Conservation (phyloP, 108 stramenopile species). For the Nitzschia palea region DNA sequence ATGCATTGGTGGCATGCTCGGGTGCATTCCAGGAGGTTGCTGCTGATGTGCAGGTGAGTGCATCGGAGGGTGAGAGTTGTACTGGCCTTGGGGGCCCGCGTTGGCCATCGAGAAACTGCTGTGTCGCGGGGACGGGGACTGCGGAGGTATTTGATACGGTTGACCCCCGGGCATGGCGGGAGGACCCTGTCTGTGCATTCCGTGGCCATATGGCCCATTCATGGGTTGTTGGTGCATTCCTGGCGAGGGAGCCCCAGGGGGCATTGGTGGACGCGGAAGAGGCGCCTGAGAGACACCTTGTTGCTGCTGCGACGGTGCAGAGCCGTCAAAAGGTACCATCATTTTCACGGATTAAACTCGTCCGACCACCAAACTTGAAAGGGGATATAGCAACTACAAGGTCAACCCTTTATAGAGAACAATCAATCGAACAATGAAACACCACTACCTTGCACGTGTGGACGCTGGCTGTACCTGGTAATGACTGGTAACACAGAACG, state of each 20-base stretch:
- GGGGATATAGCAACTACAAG: not conserved
- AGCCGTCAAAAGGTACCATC: constrained; percentile 68
- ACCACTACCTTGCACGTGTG: no score
- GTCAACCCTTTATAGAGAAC: not conserved
- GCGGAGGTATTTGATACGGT: constrained; percentile 39
- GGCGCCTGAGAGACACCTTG: constrained; percentile 33
- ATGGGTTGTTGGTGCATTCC: constrained; percentile 58
- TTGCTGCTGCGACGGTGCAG: constrained; percentile 51
- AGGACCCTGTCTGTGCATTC: constrained; percentile 31
- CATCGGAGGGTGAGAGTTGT: constrained; percentile 42
- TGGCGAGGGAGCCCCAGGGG: constrained; percentile 43
- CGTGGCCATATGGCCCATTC: constrained; percentile 33
- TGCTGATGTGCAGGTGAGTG: constrained; percentile 43
- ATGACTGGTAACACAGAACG: no score
- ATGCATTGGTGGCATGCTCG: constrained; percentile 54
- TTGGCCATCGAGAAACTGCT: constrained; percentile 38
- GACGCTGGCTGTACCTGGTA: no score
- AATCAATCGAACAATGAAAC: not conserved
- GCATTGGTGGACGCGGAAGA: constrained; percentile 50
- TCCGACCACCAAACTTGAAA: not conserved
- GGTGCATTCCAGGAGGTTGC: constrained; percentile 42
- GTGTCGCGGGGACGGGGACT: constrained; percentile 33
- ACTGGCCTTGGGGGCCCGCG: constrained; percentile 28
- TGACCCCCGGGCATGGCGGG: constrained; percentile 39
- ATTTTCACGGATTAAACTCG: constrained; percentile 4